Percentiles rank a stretch among this genome's conserved stretches.
phyloP scores from a whole-genome alignment of 176 grass and related monocot species.

The Aechmea fasciata region DNA sequence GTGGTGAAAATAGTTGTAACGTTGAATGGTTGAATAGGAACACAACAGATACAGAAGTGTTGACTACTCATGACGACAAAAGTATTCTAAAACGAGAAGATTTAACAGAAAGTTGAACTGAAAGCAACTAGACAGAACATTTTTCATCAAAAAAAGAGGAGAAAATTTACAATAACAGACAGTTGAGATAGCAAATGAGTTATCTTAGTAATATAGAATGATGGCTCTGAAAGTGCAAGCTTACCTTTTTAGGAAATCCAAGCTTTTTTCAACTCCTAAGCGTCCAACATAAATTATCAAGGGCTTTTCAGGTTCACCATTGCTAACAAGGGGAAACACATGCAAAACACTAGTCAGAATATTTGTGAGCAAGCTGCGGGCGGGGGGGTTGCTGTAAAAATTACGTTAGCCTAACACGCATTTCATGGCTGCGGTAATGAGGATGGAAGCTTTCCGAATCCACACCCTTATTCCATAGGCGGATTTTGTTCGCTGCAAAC shows the following conservation, averaged over 20 bases:
- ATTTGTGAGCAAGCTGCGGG: no score
- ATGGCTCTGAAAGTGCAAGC: not conserved
- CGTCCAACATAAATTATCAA: slow-evolving; percentile 89
- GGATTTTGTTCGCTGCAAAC: slow-evolving; percentile 81
- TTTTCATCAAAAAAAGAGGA: slow-evolving; percentile 4
- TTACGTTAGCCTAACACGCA: slow-evolving; percentile 76
- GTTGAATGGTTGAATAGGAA: not conserved
- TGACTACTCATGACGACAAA: no score
- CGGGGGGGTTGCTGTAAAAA: no score
- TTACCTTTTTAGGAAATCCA: slow-evolving; percentile 91
- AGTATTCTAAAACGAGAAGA: no score
- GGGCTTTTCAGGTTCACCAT: slow-evolving; percentile 77
- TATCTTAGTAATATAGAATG: not conserved
- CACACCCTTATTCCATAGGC: slow-evolving; percentile 91
- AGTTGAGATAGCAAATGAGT: not conserved
- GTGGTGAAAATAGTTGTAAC: not conserved
- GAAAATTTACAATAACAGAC: slow-evolving; percentile 4
- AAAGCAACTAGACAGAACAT: no score
- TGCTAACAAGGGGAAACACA: slow-evolving; percentile 27
- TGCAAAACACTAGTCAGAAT: slow-evolving; percentile 7
- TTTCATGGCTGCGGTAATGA: slow-evolving; percentile 57
- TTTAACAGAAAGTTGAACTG: no score
- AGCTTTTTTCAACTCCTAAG: slow-evolving; percentile 90
- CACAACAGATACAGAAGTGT: not conserved
- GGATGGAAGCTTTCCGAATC: slow-evolving; percentile 96